Evolutionary conservation across 768 basidiomycete genomes (phyloP).

Genomic region (Auricularia sp.): DNA sequence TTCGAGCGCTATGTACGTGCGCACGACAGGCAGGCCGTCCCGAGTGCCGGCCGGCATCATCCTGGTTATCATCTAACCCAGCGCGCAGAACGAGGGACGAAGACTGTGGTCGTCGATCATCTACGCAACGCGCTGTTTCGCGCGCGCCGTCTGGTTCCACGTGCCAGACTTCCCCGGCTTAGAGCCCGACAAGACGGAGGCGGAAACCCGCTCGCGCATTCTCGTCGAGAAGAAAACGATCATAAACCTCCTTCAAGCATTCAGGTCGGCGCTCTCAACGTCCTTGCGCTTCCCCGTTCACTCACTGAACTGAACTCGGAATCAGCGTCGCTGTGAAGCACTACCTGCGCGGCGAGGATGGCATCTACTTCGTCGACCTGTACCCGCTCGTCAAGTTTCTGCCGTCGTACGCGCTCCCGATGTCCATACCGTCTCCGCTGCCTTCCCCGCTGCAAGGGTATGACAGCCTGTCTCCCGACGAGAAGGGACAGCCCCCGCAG

Average conservation of each 20-base stretch:
- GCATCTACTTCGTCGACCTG: slow-evolving; percentile 35
- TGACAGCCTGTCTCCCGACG: not conserved
- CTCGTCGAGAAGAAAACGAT: slow-evolving; percentile 60
- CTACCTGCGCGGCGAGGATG: slow-evolving; percentile 50
- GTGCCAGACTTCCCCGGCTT: slow-evolving; percentile 27
- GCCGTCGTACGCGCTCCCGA: slow-evolving; percentile 30
- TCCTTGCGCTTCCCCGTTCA: not conserved
- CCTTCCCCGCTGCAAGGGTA: not conserved
- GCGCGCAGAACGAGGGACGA: slow-evolving; percentile 56
- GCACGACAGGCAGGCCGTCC: not conserved
- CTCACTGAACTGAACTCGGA: not conserved
- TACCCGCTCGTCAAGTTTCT: slow-evolving; percentile 65
- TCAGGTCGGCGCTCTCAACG: slow-evolving; percentile 9
- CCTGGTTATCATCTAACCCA: slow-evolving; percentile 6
- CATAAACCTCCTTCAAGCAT: slow-evolving; percentile 59
- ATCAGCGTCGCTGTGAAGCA: slow-evolving; percentile 50
- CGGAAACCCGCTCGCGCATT: slow-evolving; percentile 34
- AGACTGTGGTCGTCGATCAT: slow-evolving; percentile 62
- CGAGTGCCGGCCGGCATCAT: slow-evolving; percentile 6
- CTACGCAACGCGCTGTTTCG: slow-evolving; percentile 20
- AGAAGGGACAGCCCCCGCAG: not conserved
- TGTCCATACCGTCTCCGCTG: slow-evolving; percentile 7
- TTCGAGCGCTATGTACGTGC: slow-evolving; percentile 37
- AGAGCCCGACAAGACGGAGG: slow-evolving; percentile 10
- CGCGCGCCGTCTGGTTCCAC: slow-evolving; percentile 59